Base-by-base conservation (phyloP, 2,329 filamentous ascomycete species). In the Phaeomoniella chlamydospora region DNA sequence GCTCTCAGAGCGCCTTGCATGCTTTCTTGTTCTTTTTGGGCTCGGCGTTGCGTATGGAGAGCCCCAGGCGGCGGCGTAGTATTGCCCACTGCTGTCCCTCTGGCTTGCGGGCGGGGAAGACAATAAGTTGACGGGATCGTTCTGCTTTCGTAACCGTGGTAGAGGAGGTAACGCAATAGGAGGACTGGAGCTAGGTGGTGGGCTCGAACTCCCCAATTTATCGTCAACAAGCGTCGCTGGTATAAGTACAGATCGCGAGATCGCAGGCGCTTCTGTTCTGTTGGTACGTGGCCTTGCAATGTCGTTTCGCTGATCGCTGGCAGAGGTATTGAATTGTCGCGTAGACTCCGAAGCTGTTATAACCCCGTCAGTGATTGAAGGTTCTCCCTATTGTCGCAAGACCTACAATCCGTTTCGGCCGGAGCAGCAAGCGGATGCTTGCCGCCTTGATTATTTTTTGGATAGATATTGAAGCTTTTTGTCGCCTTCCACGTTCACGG, bases 1-100 rank as follows among this genome's bases (percentile, higher is more conserved):
- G n/a, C 22, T 26, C 22, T 26, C 22, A 9, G 22, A 26, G 22
- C 22, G 22, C 22, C 22, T n/a, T 26, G 22, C n/a, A 6, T 26
- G 9, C 6, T n/a, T 6, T 26, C 6, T 6, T n/a, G 22, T 9
- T 26, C 53, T 51, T 35, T 58, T 55, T 35, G 59, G 55, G 45
- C 61, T 79, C 10, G 68, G 63, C 29, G 78, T 70, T 37, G 81
- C 77, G 59, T 94, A 94, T 15, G 87, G 87, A 37, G 86, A 94
- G 38, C 87, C 87, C 86, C 87, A 94, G 54, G 80, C 87, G 34
- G 85, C 80, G 33, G 84, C 90, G 51, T 73, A 73, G 52, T 71
- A 73, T 33, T 65, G 54, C 43, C 61, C 65, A 39, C 63, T 67
- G 43, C 67, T 64, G 31, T 60, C 59, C 45, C 54, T 52, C 43